phyloP scores from a whole-genome alignment of 2,329 filamentous ascomycete genomes.

The Dryadomyces quercivorus region DNA sequence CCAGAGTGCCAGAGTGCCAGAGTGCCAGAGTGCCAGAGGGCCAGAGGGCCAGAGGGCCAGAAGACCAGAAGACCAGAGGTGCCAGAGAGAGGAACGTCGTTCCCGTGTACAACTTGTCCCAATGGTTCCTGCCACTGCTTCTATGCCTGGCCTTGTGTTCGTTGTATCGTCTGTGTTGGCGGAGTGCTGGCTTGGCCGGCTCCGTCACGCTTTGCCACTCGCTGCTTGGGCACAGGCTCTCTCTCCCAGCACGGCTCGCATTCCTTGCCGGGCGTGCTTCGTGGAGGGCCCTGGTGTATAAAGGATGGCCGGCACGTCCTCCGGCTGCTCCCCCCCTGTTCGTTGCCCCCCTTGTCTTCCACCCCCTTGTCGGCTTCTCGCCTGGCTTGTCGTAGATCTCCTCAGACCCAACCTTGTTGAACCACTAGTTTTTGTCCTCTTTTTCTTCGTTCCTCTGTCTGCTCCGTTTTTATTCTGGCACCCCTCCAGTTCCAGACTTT shows the following conservation, averaged over 20 bases:
- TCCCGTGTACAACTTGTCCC: too few relatives aligned
- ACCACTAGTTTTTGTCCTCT: not conserved
- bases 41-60: too few relatives aligned
- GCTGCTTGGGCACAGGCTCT: too few relatives aligned
- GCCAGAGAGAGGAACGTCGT: too few relatives aligned
- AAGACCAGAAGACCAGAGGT: too few relatives aligned
- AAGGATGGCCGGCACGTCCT: slow-evolving; percentile 3
- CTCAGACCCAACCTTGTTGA: not conserved
- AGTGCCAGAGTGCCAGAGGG: too few relatives aligned
- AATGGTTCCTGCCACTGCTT: too few relatives aligned
- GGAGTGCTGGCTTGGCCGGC: too few relatives aligned
- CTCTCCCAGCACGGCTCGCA: not conserved
- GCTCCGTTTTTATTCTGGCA: not conserved
- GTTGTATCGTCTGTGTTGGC: too few relatives aligned
- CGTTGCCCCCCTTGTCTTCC: not conserved
- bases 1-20: too few relatives aligned
- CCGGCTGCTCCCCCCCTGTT: not conserved
- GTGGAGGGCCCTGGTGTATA: slow-evolving; percentile 7
- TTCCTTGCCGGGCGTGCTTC: not conserved
- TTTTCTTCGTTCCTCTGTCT: not conserved
- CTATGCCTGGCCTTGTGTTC: too few relatives aligned
- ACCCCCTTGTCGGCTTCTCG: slow-evolving; percentile 2
- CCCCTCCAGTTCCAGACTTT: slow-evolving; percentile 7
- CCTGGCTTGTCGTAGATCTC: slow-evolving; percentile 4
- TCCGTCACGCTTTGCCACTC: too few relatives aligned